phyloP scores from a whole-genome alignment of 2,329 filamentous ascomycete species.

The Alternaria arbusti region DNA sequence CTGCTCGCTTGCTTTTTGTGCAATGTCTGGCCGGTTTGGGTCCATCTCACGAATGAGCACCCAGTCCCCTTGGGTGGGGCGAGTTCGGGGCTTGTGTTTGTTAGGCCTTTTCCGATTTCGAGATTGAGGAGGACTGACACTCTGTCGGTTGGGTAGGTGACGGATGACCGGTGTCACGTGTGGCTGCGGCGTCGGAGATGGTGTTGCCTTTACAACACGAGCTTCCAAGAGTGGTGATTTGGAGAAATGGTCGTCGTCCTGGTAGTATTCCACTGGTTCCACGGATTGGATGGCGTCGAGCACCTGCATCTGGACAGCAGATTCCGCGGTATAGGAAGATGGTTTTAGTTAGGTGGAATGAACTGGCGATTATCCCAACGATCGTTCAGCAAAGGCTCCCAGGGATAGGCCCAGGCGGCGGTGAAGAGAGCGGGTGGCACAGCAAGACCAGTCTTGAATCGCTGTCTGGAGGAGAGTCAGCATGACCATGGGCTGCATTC shows the following conservation, averaged over 20 bases:
- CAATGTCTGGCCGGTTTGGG: slow-evolving; percentile 70
- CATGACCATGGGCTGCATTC: slow-evolving; percentile 31
- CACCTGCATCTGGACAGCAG: slow-evolving; percentile 30
- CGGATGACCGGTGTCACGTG: slow-evolving; percentile 33
- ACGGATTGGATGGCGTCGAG: slow-evolving; percentile 20
- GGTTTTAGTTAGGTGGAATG: slow-evolving; percentile 1
- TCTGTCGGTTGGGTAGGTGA: slow-evolving; percentile 23
- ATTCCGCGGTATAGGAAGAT: not conserved
- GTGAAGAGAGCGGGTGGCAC: slow-evolving; percentile 26
- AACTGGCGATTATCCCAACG: slow-evolving; percentile 24
- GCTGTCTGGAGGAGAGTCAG: slow-evolving; percentile 36
- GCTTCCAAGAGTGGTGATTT: slow-evolving; percentile 51
- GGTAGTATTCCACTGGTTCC: slow-evolving; percentile 48
- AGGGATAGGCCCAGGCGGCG: slow-evolving; percentile 22
- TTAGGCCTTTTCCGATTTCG: slow-evolving; percentile 57
- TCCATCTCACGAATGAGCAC: slow-evolving; percentile 71
- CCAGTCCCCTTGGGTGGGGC: slow-evolving; percentile 66
- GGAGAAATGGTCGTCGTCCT: slow-evolving; percentile 58
- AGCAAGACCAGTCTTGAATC: slow-evolving; percentile 26
- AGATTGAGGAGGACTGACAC: slow-evolving; percentile 53
- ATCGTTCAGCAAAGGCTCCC: slow-evolving; percentile 28
- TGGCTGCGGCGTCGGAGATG: slow-evolving; percentile 59
- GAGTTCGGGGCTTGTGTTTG: slow-evolving; percentile 56
- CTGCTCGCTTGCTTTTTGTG: slow-evolving; percentile 61
- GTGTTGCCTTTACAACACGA: slow-evolving; percentile 52